Evolutionary conservation across 108 stramenopile species (phyloP).

Genomic region (Stephanodiscus minutulus): DNA sequence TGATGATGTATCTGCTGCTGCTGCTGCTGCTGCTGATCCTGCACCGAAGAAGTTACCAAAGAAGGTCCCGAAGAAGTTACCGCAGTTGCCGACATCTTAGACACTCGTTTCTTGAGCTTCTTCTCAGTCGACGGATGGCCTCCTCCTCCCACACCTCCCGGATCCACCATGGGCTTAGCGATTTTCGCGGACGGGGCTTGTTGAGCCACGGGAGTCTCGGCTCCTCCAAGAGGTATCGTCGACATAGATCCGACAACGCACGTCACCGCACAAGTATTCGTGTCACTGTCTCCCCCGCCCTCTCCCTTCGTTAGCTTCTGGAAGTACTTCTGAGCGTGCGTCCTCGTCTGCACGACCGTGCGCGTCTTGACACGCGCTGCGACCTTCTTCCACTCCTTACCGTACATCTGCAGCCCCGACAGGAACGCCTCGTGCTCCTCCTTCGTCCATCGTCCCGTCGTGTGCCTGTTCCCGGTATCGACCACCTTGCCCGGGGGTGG

Average conservation of each 20-base stretch:
- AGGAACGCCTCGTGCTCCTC: conserved; percentile 94
- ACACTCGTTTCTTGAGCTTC: conserved; percentile 17
- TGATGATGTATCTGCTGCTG: conserved; percentile 10
- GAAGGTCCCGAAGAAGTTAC: too few relatives aligned
- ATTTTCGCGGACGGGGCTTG: conserved; percentile 13
- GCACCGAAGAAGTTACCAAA: background rate
- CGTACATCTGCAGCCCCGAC: conserved; percentile 81
- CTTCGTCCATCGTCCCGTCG: conserved; percentile 87
- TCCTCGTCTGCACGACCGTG: conserved; percentile 97
- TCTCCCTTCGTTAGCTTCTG: conserved; percentile 91
- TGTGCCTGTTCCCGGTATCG: conserved; percentile 79
- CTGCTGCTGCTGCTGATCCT: background rate
- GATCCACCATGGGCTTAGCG: conserved; percentile 23
- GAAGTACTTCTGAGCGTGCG: conserved; percentile 99
- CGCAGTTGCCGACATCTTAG: background rate
- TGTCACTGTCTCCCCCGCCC: conserved; percentile 10
- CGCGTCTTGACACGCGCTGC: conserved; percentile 91
- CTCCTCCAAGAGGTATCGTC: conserved; percentile 2
- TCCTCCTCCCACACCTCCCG: conserved; percentile 10
- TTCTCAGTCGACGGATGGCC: conserved; percentile 11
- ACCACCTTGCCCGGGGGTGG: conserved; percentile 64
- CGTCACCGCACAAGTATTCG: background rate
- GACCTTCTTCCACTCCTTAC: conserved; percentile 96
- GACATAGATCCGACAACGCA: background rate
- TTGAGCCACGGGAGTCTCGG: conserved; percentile 4